A percentile compares a stretch with the other conserved stretches of the same genome.
Conservation (phyloP, 345 rosid genomes). For the Salix purpurea region DNA sequence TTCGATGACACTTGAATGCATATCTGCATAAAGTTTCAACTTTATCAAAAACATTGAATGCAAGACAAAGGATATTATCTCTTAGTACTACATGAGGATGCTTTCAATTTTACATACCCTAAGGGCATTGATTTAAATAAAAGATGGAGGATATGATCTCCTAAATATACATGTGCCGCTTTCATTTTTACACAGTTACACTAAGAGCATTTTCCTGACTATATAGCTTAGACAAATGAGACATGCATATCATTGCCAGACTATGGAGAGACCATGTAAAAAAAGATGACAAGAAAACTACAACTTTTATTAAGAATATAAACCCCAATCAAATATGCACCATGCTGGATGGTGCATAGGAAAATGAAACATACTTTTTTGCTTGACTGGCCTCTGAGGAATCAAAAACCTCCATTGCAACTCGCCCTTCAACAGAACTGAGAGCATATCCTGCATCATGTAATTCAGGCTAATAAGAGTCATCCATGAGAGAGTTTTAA, state of each 20-base stretch:
- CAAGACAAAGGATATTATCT: background rate
- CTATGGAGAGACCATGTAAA: background rate
- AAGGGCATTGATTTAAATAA: background rate
- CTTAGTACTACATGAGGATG: background rate
- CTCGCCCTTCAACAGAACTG: slow-evolving; percentile 94
- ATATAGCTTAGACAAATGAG: background rate
- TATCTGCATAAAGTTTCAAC: slow-evolving; percentile 48
- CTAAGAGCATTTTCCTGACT: background rate
- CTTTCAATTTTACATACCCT: background rate
- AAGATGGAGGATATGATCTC: no score
- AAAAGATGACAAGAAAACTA: background rate
- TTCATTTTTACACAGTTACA: no score
- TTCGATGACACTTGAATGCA: slow-evolving; percentile 97
- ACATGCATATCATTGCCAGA: background rate
- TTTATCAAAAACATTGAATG: background rate
- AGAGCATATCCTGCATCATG: slow-evolving; percentile 86
- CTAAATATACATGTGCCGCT: no score
- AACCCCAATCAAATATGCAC: background rate
- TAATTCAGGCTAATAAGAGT: slow-evolving; percentile 10
- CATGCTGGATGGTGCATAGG: background rate
- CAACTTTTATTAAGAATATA: no score
- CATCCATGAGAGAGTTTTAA: background rate
- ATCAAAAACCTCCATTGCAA: slow-evolving; percentile 97
- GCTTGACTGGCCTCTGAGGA: slow-evolving; percentile 89
- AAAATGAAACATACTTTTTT: slow-evolving; percentile 57